Evolutionary conservation across 2,329 filamentous ascomycete genomes (phyloP).

Genomic region (Beauveria sp.): DNA sequence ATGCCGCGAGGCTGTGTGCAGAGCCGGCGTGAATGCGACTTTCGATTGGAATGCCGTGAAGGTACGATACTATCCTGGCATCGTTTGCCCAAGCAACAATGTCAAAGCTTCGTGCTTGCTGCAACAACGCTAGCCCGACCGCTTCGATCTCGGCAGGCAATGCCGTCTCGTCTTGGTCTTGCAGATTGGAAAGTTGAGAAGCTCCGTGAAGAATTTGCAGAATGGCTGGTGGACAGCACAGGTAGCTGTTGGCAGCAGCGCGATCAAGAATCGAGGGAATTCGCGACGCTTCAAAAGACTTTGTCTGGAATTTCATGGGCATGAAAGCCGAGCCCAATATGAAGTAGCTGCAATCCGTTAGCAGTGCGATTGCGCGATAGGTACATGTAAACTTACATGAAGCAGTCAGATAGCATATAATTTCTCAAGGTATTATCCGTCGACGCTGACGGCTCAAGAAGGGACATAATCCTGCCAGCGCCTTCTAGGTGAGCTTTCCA

Average conservation of each 20-base stretch:
- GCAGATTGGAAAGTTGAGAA: constrained; percentile 30
- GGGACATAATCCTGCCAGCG: constrained; percentile 35
- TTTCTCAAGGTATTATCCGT: constrained; percentile 32
- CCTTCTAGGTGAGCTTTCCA: constrained; percentile 42
- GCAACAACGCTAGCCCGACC: constrained; percentile 27
- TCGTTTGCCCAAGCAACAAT: constrained; percentile 33
- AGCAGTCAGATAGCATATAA: constrained; percentile 40
- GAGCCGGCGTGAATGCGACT: constrained; percentile 34
- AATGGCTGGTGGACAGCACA: constrained; percentile 38
- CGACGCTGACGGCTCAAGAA: constrained; percentile 27
- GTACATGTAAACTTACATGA: constrained; percentile 27
- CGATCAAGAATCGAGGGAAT: constrained; percentile 30
- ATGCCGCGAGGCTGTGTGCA: constrained; percentile 36
- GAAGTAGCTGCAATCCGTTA: constrained; percentile 29
- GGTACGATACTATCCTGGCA: constrained; percentile 26
- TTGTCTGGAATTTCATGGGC: constrained; percentile 23
- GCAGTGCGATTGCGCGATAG: neutral
- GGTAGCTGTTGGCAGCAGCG: constrained; percentile 37
- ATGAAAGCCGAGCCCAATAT: constrained; percentile 39
- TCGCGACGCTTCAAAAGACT: constrained; percentile 28
- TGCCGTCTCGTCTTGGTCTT: constrained; percentile 16
- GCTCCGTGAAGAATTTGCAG: constrained; percentile 37
- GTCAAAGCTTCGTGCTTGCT: constrained; percentile 32
- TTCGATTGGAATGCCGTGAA: constrained; percentile 26
- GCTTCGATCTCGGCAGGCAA: constrained; percentile 23